Percentiles rank a stretch among this genome's conserved stretches.
These are phyloP conservation scores for Nicotiana tabacum DNA, from an alignment of 257 asterid species.

Conservation along the genomic window DNA sequence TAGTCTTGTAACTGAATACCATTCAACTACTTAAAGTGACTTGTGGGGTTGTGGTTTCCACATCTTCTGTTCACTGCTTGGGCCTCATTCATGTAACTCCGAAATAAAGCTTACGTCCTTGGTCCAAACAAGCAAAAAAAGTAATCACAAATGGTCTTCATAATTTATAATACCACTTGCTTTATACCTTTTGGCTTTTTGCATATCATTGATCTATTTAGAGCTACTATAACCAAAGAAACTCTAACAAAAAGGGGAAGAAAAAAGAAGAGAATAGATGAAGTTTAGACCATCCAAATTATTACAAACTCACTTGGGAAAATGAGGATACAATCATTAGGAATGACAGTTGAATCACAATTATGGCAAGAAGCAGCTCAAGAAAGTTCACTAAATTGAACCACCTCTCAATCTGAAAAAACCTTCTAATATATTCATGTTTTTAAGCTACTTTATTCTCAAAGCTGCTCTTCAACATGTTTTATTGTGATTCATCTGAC, in stretches of 20 bases:
- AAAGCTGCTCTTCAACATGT: background rate
- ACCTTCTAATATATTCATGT: background rate
- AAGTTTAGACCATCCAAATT: background rate
- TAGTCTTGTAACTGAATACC: too few relatives aligned
- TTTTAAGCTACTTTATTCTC: background rate
- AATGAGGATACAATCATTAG: background rate
- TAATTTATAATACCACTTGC: background rate
- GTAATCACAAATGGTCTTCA: background rate
- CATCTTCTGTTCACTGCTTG: too few relatives aligned
- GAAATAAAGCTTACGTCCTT: too few relatives aligned
- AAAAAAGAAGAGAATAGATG: background rate
- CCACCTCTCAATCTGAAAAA: background rate
- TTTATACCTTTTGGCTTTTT: background rate
- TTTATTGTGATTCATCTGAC: constrained; percentile 34
- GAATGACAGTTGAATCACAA: constrained; percentile 43
- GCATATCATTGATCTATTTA: background rate
- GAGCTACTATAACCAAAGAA: background rate
- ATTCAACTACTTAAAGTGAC: too few relatives aligned
- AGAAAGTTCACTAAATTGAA: background rate
- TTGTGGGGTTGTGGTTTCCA: too few relatives aligned
- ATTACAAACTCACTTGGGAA: background rate
- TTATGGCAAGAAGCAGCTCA: background rate
- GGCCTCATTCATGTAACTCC: too few relatives aligned
- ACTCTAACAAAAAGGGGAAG: background rate
- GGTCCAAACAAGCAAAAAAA: too few relatives aligned